phyloP scores from a whole-genome alignment of 768 basidiomycete species.

The Phylloporus rhodoxanthus region DNA sequence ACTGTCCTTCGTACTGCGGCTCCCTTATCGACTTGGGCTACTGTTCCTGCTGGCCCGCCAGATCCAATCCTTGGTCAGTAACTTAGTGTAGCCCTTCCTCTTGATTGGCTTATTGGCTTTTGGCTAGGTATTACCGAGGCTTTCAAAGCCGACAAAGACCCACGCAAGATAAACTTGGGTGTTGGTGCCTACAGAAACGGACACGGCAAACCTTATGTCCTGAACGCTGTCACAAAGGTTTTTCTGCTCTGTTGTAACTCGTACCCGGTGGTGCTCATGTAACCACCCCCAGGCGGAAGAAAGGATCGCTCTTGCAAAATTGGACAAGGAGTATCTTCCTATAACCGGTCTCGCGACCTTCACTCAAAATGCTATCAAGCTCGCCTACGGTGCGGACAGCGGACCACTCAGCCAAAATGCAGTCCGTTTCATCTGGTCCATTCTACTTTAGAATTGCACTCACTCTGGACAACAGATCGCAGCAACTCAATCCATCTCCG shows the following conservation, averaged over 20 bases:
- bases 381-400: slow-evolving; percentile 87
- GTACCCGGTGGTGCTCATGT: neutral
- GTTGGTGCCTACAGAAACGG: slow-evolving; percentile 96
- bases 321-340: slow-evolving; percentile 94
- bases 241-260: neutral
- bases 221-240: slow-evolving; percentile 85
- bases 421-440: slow-evolving; percentile 41
- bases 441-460: neutral
- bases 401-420: slow-evolving; percentile 62
- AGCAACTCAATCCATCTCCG: slow-evolving; percentile 91
- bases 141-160: slow-evolving; percentile 91
- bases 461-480: slow-evolving; percentile 51
- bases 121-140: slow-evolving; percentile 82
- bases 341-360: slow-evolving; percentile 89
- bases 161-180: slow-evolving; percentile 94
- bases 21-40: slow-evolving; percentile 69
- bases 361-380: slow-evolving; percentile 78
- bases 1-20: slow-evolving; percentile 34
- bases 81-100: slow-evolving; percentile 2
- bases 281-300: slow-evolving; percentile 61
- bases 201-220: slow-evolving; percentile 90
- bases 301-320: slow-evolving; percentile 52
- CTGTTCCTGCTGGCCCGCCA: slow-evolving; percentile 82
- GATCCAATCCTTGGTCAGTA: slow-evolving; percentile 86
- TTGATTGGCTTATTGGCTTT: slow-evolving; percentile 6